Conservation (phyloP, 768 basidiomycete species). For the Collybia sp. region DNA sequence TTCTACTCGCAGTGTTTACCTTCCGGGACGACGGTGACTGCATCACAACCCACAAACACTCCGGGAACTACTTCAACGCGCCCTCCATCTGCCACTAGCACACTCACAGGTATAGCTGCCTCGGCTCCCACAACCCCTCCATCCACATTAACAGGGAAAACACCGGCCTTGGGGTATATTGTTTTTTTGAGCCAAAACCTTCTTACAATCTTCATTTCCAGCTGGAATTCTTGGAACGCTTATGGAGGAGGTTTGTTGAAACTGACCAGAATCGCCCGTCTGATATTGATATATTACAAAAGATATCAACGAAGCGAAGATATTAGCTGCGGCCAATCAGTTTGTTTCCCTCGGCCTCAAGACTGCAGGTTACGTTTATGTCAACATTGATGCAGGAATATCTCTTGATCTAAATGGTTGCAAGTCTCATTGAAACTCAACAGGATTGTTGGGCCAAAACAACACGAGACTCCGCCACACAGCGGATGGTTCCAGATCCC, state of each 20-base stretch:
- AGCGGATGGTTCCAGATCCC: slow-evolving; percentile 43
- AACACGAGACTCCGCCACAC: slow-evolving; percentile 33
- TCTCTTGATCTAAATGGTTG: neutral
- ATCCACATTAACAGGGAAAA: slow-evolving; percentile 32
- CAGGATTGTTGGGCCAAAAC: slow-evolving; percentile 47
- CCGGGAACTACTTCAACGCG: slow-evolving; percentile 7
- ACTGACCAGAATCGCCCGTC: neutral
- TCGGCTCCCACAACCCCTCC: slow-evolving; percentile 36
- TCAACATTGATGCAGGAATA: slow-evolving; percentile 43
- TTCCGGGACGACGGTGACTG: slow-evolving; percentile 4
- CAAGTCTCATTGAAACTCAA: neutral
- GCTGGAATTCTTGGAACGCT: slow-evolving; percentile 54
- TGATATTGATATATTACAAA: neutral
- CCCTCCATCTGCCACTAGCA: slow-evolving; percentile 12
- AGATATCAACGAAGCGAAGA: slow-evolving; percentile 41
- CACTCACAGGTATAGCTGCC: slow-evolving; percentile 24
- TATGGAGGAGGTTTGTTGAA: slow-evolving; percentile 31
- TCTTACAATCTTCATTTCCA: slow-evolving; percentile 10
- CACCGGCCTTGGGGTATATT: slow-evolving; percentile 42
- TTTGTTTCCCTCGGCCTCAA: slow-evolving; percentile 43
- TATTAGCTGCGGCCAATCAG: slow-evolving; percentile 41
- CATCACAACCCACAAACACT: neutral
- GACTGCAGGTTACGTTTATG: slow-evolving; percentile 43
- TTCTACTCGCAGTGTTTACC: slow-evolving; percentile 35
- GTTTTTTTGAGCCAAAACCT: neutral